Evolutionary conservation across 148 eudicot species (phyloP), one percentile per base, ranked within the genome.

Genomic region (Vaccinium darrowii): DNA sequence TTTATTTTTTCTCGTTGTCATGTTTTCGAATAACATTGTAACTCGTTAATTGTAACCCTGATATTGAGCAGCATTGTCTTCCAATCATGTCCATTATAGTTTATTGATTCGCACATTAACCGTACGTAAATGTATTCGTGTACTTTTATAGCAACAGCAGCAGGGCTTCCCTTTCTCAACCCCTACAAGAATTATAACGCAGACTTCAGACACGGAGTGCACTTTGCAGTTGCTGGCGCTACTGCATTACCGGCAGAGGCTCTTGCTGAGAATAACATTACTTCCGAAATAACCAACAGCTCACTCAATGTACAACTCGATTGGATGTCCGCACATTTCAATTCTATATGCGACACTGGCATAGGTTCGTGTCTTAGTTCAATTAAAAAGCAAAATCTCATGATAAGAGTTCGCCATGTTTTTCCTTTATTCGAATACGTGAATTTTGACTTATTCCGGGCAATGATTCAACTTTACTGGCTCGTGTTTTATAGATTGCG

Each of bases 401-500:
- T 1, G 39, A 36, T 36, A 36, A 36, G 39, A 36, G 39, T 36
- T 36, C 39, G 1, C 39, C 39, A 36, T 36, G 39, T 36, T 36
- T 36, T 36, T 36, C 39, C 39, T 36, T 36, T 36, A 36, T 36
- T 54, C 13, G 13, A 0, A 14, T 3, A 16, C 0, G 5, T 12
- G 58, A 54, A 54, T 54, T 54, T 54, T 12, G 27, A 21, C 14
- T 3, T 4, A 74, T 74, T 36, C 3, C 11, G n/a, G 14, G 47
- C 10, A 39, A 5, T 16, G n/a, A 30, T 39, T 74, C 10, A 36
- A 11, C 16, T 33, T 63, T n/a, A n/a, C 69, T 8, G n/a, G 27
- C n/a, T 63, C n/a, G 69, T 63, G 69, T 33, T 43, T 74, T n/a
- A 33, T 39, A 74, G 78, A 74, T 74, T 74, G 78, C 50, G 1